Evolutionary conservation across 1,284 basidiomycete species (phyloP), one percentile per base, ranked within the genome.

Genomic region (Ustilago curta): DNA sequence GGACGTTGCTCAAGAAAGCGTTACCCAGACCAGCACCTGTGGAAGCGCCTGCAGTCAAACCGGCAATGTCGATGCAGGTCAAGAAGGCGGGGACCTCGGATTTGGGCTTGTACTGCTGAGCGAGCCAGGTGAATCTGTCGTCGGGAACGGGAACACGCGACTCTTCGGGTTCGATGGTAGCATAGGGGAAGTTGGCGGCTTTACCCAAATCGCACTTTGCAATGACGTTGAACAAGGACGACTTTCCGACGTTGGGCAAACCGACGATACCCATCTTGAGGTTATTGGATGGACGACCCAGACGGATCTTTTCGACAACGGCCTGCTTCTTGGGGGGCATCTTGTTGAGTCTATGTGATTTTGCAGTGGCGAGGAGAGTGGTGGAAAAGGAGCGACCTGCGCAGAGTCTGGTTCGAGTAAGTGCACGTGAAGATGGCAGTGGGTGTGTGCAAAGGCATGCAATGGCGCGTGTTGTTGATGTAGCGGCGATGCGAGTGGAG

Each of bases 21-120:
- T 99, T 99, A 50, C 97, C 97, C 51, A 99, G 91, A 86, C 97
- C 97, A 59, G 94, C 97, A 84, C 97, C 97, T 40, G 96, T 98
- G 14, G 95, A 97, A 1, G 97, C 97, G 78, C 97, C 94, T 89
- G 94, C 79, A 42, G 96, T 98, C 56, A 99, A 88, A 86, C 97
- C 97, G 77, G 97, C 97, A 83, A 99, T 99, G 87, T 99, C 97
- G 86, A 99, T 97, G 86, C 94, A 97, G 23, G 97, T 99, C 70
- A 99, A 88, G 87, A 95, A 95, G 12, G 97, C 96, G 9, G 97
- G 95, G 43, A 99, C 89, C 78, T 91, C 90, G 23, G 91, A 91
- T 31, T 88, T 89, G 19, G 97, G 96, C 86, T 98, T 97, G 89
- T 98, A 99, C 21, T 90, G 85, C 25, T 93, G 90, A 84, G 90